Evolutionary conservation across 2,329 filamentous ascomycete genomes (phyloP), one percentile per base, ranked within the genome.

Genomic region (Apiospora arundinis): DNA sequence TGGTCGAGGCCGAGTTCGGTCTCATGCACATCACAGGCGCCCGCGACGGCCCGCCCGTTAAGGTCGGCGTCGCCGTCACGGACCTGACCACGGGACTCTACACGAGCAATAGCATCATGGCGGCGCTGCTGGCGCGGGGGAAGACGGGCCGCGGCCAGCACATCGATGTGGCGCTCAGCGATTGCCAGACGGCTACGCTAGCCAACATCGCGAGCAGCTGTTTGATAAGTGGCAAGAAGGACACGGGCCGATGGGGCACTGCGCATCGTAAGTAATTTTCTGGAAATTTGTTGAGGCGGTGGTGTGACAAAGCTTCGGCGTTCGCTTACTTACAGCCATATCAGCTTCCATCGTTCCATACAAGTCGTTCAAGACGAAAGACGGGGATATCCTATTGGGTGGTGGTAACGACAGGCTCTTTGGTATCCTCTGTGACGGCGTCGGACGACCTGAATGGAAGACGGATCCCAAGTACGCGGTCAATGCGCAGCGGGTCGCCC

Each of bases 1-100:
- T 99, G 95, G 95, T 99, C 14, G 96, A 99, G 85, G 96, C 96
- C 72, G 96, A 98, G 81, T 95, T 99, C 83, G 96, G 96, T 0
- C 84, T 99, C 71, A 99, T 99, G 96, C 96, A 99, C 83, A 98
- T 99, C 77, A 99, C 96, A 0, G 96, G 96, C 44, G 89, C 89
- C 73, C 89, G 95, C 70, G 93, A 97, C 77, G 95, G 95, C 0
- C 92, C 95, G 1, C 96, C 96, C 0, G 96, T 98, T 49, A 99
- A 99, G 83, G 96, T 99, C 2, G 96, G 96, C 23, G 96, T 99
- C 2, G 96, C 96, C 1, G 96, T 99, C 4, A 98, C 96, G 0
- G 96, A 99, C 82, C 84, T 99, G 68, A 98, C 96, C 0, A 98
- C 96, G 0, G 96, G 96, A 0, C 84, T 99, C 5, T 99, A 99